Evolutionary conservation across 441 rosid genomes (phyloP), one percentile per base, ranked within the genome.

Genomic region (Corymbia citriodora): DNA sequence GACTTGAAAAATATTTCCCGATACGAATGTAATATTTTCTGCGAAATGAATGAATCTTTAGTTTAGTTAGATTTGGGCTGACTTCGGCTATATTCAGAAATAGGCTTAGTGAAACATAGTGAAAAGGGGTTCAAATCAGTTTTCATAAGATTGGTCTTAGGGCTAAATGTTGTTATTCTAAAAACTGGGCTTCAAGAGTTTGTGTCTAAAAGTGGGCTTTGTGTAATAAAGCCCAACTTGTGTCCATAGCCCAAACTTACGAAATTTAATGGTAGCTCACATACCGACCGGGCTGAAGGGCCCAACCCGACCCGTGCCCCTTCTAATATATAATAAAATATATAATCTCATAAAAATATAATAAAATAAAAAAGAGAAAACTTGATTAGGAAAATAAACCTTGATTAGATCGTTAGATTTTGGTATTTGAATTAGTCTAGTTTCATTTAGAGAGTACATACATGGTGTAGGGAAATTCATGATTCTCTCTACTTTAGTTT

Each of bases 271-370:
- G 63, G 0, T 25, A 29, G 63, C 63, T 59, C 63, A 59, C 63
- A 59, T 59, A 59, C 63, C 25, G 63, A 59, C 29, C 63, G 63
- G 63, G 29, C 63, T 23, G 29, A 57, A 23, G 63, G 63, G 63
- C 63, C 29, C 29, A 6, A 57, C 45, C 45, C 45, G 45, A 40
- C 13, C 1, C 63, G 10, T 59, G 7, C 63, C 0, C 63, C 63
- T 59, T 59, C 63, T 0, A 2, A 0, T 59, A 59, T 21, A 59
- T 59, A 23, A 59, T 59, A 10, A 0, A 2, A 59, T 23, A 59
- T 10, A 59, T 23, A 59, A 1, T 59, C 63, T 29, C 23, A 40
- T 40, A 23, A 25, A 2, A 59, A 59, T 59, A 0, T 10, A 59
- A 23, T 59, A 59, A 23, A 59, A 25, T 23, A 23, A 59, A 2